Base-by-base conservation (phyloP, 306 rosid genomes). In the Vigna nakashimae region DNA sequence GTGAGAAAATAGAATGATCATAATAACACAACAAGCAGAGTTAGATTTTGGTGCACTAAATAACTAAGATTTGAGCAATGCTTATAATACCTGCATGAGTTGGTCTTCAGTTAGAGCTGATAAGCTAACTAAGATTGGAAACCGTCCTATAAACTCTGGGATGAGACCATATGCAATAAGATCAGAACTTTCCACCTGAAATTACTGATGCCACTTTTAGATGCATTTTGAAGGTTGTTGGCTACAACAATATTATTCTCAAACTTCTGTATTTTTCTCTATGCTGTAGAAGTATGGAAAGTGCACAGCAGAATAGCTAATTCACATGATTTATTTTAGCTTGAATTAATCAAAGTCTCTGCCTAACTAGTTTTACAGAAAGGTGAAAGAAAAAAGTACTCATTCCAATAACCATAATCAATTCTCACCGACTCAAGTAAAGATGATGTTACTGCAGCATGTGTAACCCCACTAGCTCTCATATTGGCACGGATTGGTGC, bases 131-230 rank as follows among this genome's bases (percentile, higher is more conserved):
- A 90, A 83, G 82, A 93, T 89, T 49, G 98, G 94, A 82, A 93
- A 93, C 50, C 98, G 94, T 71, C 98, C 98, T 76, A 93, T 85
- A 84, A 90, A 93, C 87, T 93, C 98, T 16, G 98, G 96, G 82
- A 93, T 90, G 83, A 93, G 96, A 62, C 98, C 96, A 77, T 90
- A 93, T 43, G 94, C 89, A 80, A 93, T 88, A 65, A 93, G 96
- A 89, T 93, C 98, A 56, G 92, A 50, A 89, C 98, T 93, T 87
- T 93, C 98, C 80, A 86, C 98, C 98, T 93, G 94, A 75, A 85
- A 48, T 32, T 62, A 73, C 71, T 26, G 51, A 58, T 82, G 68
- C 17, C 74, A 65, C 63, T 24, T 62, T 87, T 57, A 85, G 80
- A 65, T 58, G 69, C 71, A 52, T 56, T 42, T 45, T 50, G 79